Evolutionary conservation across 2,329 filamentous ascomycete species (phyloP).

Genomic region (Penicillium paneum): DNA sequence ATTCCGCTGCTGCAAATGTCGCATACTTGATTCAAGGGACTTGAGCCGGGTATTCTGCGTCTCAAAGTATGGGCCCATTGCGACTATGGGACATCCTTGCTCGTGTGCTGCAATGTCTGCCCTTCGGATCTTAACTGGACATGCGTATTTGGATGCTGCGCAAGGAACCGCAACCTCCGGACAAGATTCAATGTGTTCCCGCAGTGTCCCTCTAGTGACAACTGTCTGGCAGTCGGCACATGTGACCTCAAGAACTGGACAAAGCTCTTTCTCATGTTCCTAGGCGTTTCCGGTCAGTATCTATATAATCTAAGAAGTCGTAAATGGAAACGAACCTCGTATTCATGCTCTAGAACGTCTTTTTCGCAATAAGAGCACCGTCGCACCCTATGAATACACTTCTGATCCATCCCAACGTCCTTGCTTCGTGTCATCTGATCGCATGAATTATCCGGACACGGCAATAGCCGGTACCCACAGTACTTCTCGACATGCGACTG

Average conservation of each 20-base stretch:
- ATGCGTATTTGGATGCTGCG: slow-evolving; percentile 44
- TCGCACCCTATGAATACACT: slow-evolving; percentile 54
- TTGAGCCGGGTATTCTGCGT: slow-evolving; percentile 44
- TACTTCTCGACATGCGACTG: slow-evolving; percentile 60
- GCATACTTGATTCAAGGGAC: slow-evolving; percentile 45
- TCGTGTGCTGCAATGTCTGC: slow-evolving; percentile 44
- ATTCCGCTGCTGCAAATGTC: slow-evolving; percentile 46
- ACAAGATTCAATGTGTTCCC: slow-evolving; percentile 39
- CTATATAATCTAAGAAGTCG: not conserved
- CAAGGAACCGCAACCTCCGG: slow-evolving; percentile 38
- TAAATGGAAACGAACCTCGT: slow-evolving; percentile 42
- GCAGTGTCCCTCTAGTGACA: slow-evolving; percentile 33
- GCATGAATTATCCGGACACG: slow-evolving; percentile 52
- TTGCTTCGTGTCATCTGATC: slow-evolving; percentile 53
- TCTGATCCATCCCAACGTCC: slow-evolving; percentile 47
- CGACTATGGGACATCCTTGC: slow-evolving; percentile 50
- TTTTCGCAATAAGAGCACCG: slow-evolving; percentile 54
- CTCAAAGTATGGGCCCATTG: slow-evolving; percentile 45
- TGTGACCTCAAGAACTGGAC: slow-evolving; percentile 34
- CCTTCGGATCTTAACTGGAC: slow-evolving; percentile 37
- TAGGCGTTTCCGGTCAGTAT: slow-evolving; percentile 14
- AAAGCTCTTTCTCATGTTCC: slow-evolving; percentile 39
- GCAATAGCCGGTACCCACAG: slow-evolving; percentile 54
- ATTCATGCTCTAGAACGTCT: slow-evolving; percentile 53
- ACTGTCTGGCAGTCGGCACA: slow-evolving; percentile 39